Evolutionary conservation across 2,329 filamentous ascomycete genomes (phyloP).

Genomic region (Hymenoscyphus repandus): DNA sequence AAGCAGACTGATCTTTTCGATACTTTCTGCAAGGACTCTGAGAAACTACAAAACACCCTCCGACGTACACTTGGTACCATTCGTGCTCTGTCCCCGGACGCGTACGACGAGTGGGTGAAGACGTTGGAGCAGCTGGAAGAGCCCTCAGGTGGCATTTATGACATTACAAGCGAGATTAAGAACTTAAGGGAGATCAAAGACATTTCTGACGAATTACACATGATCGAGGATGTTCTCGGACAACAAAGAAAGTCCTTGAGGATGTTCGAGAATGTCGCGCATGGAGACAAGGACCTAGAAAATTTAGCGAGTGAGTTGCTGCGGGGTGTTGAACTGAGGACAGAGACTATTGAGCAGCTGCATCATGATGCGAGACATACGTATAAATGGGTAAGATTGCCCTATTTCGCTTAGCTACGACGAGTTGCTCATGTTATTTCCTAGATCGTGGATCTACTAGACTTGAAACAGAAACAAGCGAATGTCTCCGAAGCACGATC

Average conservation of each 20-base stretch:
- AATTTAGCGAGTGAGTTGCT: background rate
- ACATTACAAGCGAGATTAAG: background rate
- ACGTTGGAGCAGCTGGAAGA: too few species aligned
- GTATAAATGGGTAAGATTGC: background rate
- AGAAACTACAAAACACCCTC: background rate
- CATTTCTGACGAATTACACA: background rate
- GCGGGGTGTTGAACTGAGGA: background rate
- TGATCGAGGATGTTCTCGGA: background rate
- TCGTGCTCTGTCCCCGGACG: too few species aligned
- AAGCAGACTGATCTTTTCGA: background rate
- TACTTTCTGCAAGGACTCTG: background rate
- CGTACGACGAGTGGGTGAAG: too few species aligned
- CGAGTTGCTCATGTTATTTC: background rate
- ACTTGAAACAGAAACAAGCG: constrained; percentile 1
- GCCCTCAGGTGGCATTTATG: background rate
- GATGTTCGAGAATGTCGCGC: background rate
- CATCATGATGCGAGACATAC: background rate
- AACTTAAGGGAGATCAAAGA: background rate
- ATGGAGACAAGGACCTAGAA: background rate
- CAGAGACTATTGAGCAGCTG: background rate
- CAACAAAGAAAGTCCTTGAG: background rate
- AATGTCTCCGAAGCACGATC: background rate
- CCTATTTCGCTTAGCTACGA: too few species aligned
- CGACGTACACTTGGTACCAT: too few species aligned
- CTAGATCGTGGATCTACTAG: background rate